Evolutionary conservation across 2,329 filamentous ascomycete species (phyloP), one percentile per base, ranked within the genome.

Genomic region (Gliomastix tumulicola): DNA sequence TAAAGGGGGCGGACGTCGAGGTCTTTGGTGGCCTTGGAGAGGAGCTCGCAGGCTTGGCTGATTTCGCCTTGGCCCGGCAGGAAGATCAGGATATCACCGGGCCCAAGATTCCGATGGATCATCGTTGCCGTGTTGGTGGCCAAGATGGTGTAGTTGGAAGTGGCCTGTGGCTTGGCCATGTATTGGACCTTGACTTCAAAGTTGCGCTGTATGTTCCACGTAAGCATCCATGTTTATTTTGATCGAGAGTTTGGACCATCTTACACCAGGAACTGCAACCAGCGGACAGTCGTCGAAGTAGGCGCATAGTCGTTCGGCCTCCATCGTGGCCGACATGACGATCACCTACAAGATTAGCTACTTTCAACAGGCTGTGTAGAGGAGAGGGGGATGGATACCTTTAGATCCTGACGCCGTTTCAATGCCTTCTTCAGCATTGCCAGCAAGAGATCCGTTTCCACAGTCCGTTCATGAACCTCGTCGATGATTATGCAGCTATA

Each of bases 261-360:
- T 25, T 25, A 25, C 22, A n/a, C 36, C 21, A 15, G 31, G 6
- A 11, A 32, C 13, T 13, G 17, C 7, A 16, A 33, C 32, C 5
- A 15, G 6, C 12, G 35, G 36, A 21, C 35, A 35, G 16, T 41
- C 19, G 19, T 41, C 28, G 32, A 42, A 45, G 34, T 47, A 47
- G 6, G 32, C 15, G n/a, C 31, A 22, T 54, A 94, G 94, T 51
- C 89, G 88, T 48, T 87, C 76, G 0, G 87, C 86, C 54, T 94
- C 85, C 66, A 94, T 83, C 0, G 88, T 94, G 0, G 88, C 88
- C 0, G 84, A 90, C 11, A 85, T 88, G 40, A 95, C 92, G 25
- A 95, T 68, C 1, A 95, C 10, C 4, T 28, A n/a, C 13, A n/a
- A n/a, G 4, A 3, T 28, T 13, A 3, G 4, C 1, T 9, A n/a